Base-by-base conservation (phyloP, 2,329 filamentous ascomycete species). In the Chalaropsis ovoidea region DNA sequence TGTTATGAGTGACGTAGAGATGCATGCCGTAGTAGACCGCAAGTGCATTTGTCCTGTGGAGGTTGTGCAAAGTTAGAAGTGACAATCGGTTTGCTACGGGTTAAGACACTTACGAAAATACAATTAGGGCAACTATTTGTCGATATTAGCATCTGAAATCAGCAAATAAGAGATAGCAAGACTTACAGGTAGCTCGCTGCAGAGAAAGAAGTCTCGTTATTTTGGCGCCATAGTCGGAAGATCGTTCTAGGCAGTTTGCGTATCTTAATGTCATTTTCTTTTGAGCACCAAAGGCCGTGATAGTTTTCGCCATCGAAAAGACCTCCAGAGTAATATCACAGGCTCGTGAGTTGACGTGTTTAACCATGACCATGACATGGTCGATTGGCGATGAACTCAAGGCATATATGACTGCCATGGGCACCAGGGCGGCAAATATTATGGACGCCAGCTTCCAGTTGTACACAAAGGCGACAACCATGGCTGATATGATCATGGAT, bases 401-500 rank as follows among this genome's bases (percentile, higher is more conserved):
- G 2, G 69, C 68, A 60, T 73, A 75, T 1, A 72, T 68, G 15
- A 75, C 24, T 0, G 74, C 31, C 7, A 79, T 74, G 63, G 78
- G 78, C 6, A 79, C 71, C 2, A 83, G 70, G 0, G 76, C 73
- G 0, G 78, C 75, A 45, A 77, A 80, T 0, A 78, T 75, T 2
- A 80, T 79, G 0, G 82, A 73, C 0, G 79, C 81, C n/a, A 83
- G 71, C 15, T 78, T 73, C 78, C 80, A 81, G 39, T 77, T 79
- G 67, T 80, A 81, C 17, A 74, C 70, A 68, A 83, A 82, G 0
- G 81, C 77, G 60, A 83, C 77, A 11, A 76, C 73, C n/a, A 81
- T 75, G 65, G 79, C 78, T 0, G 79, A 72, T 5, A 78, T 69
- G 4, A 80, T 70, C 1, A 78, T 70, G 1, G 77, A 72, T 1